Evolutionary conservation across 75 land plant species (phyloP).

Genomic region (Ceratopteris richardii): DNA sequence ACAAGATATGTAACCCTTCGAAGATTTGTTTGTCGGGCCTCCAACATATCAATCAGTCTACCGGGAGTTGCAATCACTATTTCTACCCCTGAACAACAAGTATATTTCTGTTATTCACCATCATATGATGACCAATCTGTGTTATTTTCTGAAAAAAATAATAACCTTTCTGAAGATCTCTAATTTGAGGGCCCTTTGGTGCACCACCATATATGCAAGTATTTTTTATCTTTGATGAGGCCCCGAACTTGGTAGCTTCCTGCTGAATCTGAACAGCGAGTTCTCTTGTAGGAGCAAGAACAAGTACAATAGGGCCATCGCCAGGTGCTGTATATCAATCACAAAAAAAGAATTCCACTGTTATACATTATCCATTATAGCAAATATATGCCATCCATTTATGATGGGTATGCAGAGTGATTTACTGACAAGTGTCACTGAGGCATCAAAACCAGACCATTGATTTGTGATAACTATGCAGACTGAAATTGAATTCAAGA

Average conservation of each 20-base stretch:
- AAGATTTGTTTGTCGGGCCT: slow-evolving; percentile 82
- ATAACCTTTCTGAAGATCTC: slow-evolving; percentile 97
- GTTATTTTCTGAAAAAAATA: no score
- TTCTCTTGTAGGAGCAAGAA: slow-evolving; percentile 93
- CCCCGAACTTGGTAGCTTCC: slow-evolving; percentile 91
- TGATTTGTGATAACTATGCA: no score
- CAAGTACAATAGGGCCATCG: slow-evolving; percentile 97
- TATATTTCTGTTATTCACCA: not conserved
- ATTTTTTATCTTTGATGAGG: slow-evolving; percentile 87
- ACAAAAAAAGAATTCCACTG: slow-evolving; percentile 1
- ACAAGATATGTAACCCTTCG: slow-evolving; percentile 96
- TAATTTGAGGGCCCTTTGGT: slow-evolving; percentile 97
- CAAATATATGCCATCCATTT: no score
- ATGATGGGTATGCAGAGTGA: no score
- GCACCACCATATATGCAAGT: slow-evolving; percentile 99
- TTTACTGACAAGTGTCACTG: no score
- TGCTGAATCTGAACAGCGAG: slow-evolving; percentile 98
- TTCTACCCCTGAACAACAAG: slow-evolving; percentile 73
- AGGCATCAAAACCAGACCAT: no score
- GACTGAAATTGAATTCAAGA: no score
- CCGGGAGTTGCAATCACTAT: slow-evolving; percentile 99
- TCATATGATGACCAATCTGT: not conserved
- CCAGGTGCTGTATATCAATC: slow-evolving; percentile 61
- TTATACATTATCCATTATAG: not conserved
- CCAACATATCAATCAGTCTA: slow-evolving; percentile 94